Percentiles rank a stretch among this genome's conserved stretches.
These are phyloP conservation scores for Neurospora sp. DNA, from an alignment of 495 filamentous ascomycete species.

Conservation along the genomic window DNA sequence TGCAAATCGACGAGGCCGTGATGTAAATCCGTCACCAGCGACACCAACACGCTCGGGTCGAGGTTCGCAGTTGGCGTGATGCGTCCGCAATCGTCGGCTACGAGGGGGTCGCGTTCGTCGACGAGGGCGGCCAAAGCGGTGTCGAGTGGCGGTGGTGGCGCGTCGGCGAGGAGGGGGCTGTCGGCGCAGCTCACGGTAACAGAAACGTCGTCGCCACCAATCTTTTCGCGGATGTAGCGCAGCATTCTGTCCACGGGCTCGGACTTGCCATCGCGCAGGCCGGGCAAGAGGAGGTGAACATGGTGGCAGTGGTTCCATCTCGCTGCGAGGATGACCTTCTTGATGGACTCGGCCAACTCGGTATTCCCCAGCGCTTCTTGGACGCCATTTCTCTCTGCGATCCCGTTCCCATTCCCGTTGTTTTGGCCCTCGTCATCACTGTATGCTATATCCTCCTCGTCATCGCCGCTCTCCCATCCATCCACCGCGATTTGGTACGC, in stretches of 20 bases:
- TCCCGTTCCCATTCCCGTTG: neutral
- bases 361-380: slow-evolving; percentile 12
- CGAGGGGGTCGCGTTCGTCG: slow-evolving; percentile 10
- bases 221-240: slow-evolving; percentile 7
- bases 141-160: slow-evolving; percentile 13
- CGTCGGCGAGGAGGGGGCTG: slow-evolving; percentile 11
- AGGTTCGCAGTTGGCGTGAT: slow-evolving; percentile 28
- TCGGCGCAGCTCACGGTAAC: slow-evolving; percentile 20
- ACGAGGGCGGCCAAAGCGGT: slow-evolving; percentile 14
- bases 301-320: slow-evolving; percentile 24
- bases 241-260: slow-evolving; percentile 18
- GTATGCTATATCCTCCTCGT: slow-evolving; percentile 4
- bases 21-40: slow-evolving; percentile 32
- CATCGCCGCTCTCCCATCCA: slow-evolving; percentile 21
- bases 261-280: slow-evolving; percentile 17
- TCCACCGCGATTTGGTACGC: slow-evolving; percentile 22
- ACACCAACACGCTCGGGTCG: slow-evolving; percentile 30
- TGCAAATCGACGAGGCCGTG: slow-evolving; percentile 22
- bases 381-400: neutral
- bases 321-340: slow-evolving; percentile 19
- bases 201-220: slow-evolving; percentile 11
- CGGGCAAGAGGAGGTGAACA: slow-evolving; percentile 17
- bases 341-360: slow-evolving; percentile 18
- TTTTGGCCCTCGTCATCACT: neutral
- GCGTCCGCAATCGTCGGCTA: slow-evolving; percentile 16